A percentile compares a stretch with the other conserved stretches of the same genome.
Evolutionary conservation across 2,329 filamentous ascomycete species (phyloP).

Genomic region (Nemania abortiva): DNA sequence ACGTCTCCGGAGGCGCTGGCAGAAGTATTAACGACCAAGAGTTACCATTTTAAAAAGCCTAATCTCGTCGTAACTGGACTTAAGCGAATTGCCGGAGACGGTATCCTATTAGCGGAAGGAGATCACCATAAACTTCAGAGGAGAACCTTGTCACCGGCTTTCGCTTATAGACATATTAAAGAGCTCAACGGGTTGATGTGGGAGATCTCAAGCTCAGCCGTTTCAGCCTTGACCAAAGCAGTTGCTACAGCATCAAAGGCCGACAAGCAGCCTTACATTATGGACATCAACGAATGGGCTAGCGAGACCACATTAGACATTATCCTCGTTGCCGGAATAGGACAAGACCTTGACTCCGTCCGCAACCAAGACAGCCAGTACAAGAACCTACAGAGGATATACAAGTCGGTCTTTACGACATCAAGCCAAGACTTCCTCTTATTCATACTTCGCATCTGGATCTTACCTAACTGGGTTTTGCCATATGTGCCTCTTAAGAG

Average conservation of each 20-base stretch:
- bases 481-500: constrained; percentile 32
- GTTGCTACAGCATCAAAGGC: constrained; percentile 13
- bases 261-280: constrained; percentile 14
- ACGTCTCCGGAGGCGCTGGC: constrained; percentile 32
- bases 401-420: constrained; percentile 32
- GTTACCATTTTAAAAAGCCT: constrained; percentile 38
- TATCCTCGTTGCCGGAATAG: constrained; percentile 38
- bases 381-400: constrained; percentile 27
- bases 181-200: constrained; percentile 38
- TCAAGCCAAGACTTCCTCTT: constrained; percentile 27
- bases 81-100: constrained; percentile 31
- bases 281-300: constrained; percentile 36
- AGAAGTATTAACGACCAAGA: constrained; percentile 38
- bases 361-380: constrained; percentile 34
- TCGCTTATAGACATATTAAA: constrained; percentile 40
- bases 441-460: constrained; percentile 33
- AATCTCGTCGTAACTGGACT: constrained; percentile 27
- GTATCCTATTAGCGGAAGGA: constrained; percentile 36
- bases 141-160: constrained; percentile 37
- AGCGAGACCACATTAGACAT: constrained; percentile 38
- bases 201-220: constrained; percentile 35
- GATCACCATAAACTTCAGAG: constrained; percentile 40
- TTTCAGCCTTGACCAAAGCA: constrained; percentile 27
- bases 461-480: constrained; percentile 32
- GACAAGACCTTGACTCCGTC: constrained; percentile 36